A percentile compares a stretch with the other conserved stretches of the same genome.
These are phyloP conservation scores for Gentiana dahurica DNA, from an alignment of 257 asterid genomes.

Conservation along the genomic window DNA sequence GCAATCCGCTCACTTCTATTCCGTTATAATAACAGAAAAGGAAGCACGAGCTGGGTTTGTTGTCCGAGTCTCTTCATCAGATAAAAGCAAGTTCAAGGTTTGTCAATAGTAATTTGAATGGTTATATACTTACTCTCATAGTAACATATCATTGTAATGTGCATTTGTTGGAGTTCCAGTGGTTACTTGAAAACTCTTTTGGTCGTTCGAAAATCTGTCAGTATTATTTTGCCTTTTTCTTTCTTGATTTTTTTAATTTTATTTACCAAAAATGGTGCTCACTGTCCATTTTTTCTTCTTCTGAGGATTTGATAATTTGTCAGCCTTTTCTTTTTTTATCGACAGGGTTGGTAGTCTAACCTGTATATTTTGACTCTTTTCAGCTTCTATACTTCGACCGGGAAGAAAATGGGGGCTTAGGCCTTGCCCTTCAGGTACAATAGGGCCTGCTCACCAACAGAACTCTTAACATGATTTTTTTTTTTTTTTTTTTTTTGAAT, in stretches of 20 bases:
- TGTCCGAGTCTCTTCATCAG: slow-evolving; percentile 74
- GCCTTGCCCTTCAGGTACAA: slow-evolving; percentile 83
- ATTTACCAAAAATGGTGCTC: not conserved
- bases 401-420: slow-evolving; percentile 78
- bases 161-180: no score
- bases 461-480: no score
- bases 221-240: no score
- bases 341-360: not conserved
- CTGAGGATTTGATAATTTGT: not conserved
- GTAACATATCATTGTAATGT: no score
- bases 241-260: not conserved
- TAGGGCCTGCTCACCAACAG: not conserved
- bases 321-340: not conserved
- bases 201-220: no score
- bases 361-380: slow-evolving; percentile 10
- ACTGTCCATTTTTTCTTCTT: not conserved
- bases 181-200: no score
- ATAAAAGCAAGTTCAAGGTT: slow-evolving; percentile 96
- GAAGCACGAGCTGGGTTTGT: slow-evolving; percentile 83
- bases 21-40: slow-evolving; percentile 73
- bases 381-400: slow-evolving; percentile 90
- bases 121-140: not conserved
- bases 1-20: slow-evolving; percentile 93
- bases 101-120: slow-evolving; percentile 3
- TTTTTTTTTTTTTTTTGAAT: no score